Base-by-base conservation (phyloP, 257 asterid species). In the Solanum corneliomulleri region DNA sequence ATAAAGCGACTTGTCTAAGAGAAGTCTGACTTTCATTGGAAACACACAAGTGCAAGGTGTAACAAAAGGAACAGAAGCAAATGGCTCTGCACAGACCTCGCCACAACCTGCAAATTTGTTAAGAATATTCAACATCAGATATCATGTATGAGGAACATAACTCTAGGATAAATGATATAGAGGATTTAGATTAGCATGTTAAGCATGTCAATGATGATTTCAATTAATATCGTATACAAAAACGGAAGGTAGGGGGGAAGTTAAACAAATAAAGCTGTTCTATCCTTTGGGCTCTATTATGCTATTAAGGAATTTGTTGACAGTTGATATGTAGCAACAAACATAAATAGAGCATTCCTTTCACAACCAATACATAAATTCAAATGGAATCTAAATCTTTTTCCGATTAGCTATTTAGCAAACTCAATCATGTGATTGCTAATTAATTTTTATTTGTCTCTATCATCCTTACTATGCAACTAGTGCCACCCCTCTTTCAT, bases 1-100 rank as follows among this genome's bases (percentile, higher is more conserved):
- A 87, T 92, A 96, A 29, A 93, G 93, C 9, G 96, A 89, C 45
- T 94, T 98, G 85, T 95, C 97, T 45, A 97, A 90, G 87, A 93
- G 93, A 92, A 97, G 98, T 91, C 91, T 93, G 91, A 97, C 95
- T 93, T 91, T 97, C 99, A 97, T 97, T 42, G 99, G 99, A 83
- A 95, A 83, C 84, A 97, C 98, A 83, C 99, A 97, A 85, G 93
- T 94, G 91, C 99, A 97, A n/a, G 97, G 96, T 82, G 98, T 95
- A 87, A 97, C 98, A 85, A 92, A 88, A 80, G 98, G 97, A 77
- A 95, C 92, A 35, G 98, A 90, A 82, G 99, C 93, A 87, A 96
- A 93, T 84, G 98, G 99, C 87, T 95, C 98, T 56, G 89, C 88
- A 88, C 99, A 97, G 85, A 90, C 91, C 91, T 94, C 98, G 89